Evolutionary conservation across 495 filamentous ascomycete species (phyloP), one percentile per base, ranked within the genome.

Genomic region (Podospora didyma): DNA sequence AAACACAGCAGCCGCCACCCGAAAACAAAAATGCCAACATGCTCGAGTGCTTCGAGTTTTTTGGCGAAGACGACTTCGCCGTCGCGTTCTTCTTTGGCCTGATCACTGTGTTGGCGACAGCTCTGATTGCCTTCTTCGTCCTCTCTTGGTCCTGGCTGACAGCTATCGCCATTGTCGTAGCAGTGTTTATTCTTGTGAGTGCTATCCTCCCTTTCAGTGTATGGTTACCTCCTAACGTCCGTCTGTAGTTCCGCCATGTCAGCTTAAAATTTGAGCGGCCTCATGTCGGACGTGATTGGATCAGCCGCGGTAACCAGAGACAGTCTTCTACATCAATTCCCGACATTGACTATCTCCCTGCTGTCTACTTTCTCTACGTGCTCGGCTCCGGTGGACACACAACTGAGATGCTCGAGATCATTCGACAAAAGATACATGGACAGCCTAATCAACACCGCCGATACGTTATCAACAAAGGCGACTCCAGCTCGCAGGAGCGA

Each of bases 371-470:
- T 47, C 75, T 96, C 22, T 79, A 95, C 54, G 83, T 97, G 50
- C 86, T 97, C 51, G 94, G 94, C 39, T 93, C 88, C 24, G 94
- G 94, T 54, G 94, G 94, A 4, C 94, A 98, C 75, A 96, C 93
- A 1, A 83, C 89, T 12, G 94, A 98, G 75, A 95, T 97, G 89
- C 75, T 96, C 45, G 82, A 86, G 57, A 86, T 95, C 71, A 77
- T 97, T 22, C 69, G 78, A 22, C 74, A 78, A 24, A 69, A 73
- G 16, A 69, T 80, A 41, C 54, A 70, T 20, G 62, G 69, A 2
- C 68, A 63, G 31, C 49, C 66, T 54, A 86, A 82, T 65, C 79
- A 75, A 4, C 85, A 89, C 64, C 83, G 94, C 19, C 93, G 89
- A 52, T 98, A 96, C 69, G 74, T 96, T 14, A 78, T 95, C 45